Conservation (phyloP, 176 grass and related monocot genomes). For the Eleusine indica region DNA sequence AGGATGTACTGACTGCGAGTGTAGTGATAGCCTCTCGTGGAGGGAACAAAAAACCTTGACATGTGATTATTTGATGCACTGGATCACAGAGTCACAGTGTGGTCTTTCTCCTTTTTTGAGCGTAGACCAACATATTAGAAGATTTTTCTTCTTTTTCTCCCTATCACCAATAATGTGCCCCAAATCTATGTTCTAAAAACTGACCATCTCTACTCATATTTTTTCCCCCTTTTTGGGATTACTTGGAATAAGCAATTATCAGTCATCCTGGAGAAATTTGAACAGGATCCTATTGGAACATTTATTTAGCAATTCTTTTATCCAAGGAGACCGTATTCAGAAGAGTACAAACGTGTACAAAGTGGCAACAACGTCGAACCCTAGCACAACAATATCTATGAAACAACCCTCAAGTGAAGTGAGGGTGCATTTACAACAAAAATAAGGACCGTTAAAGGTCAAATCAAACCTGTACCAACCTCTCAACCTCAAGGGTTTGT, state of each 20-base stretch:
- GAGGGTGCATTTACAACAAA: background rate
- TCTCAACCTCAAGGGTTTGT: background rate
- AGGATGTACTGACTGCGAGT: background rate
- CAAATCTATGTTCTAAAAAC: background rate
- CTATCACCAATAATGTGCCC: background rate
- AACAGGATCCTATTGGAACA: too few relatives aligned
- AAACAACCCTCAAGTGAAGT: background rate
- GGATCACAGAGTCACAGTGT: background rate
- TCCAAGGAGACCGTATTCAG: too few relatives aligned
- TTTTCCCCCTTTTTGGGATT: background rate
- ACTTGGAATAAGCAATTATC: background rate
- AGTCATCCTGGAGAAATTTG: background rate
- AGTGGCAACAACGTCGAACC: background rate
- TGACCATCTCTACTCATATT: background rate
- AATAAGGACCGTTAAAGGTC: background rate
- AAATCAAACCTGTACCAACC: background rate
- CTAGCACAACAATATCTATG: background rate
- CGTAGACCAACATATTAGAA: too few relatives aligned
- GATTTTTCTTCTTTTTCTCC: too few relatives aligned
- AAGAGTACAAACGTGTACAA: background rate
- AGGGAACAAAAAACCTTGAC: background rate
- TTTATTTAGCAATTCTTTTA: too few relatives aligned
- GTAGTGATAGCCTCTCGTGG: background rate
- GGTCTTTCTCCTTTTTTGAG: too few relatives aligned
- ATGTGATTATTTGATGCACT: background rate